Evolutionary conservation across 2,329 filamentous ascomycete species (phyloP), one percentile per base, ranked within the genome.

Genomic region (Exophiala dermatitidis): DNA sequence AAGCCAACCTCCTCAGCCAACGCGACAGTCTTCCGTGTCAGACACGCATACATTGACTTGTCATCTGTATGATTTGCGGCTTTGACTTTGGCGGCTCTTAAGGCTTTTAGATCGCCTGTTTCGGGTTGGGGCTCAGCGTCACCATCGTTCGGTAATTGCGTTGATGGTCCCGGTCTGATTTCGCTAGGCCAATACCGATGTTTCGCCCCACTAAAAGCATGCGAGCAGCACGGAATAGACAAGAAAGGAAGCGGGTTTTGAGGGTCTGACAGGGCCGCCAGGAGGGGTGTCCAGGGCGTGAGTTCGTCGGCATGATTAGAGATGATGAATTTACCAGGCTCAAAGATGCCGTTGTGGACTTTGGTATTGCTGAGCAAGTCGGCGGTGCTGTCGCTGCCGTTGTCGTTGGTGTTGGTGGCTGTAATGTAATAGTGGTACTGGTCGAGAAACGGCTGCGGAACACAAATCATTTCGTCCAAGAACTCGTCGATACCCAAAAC

Each of bases 291-390:
- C 93, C 93, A 98, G 0, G 88, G 82, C 0, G 93, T 98, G 9
- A 98, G 78, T 71, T 98, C 90, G 67, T 98, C 93, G 7, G 91
- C 91, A 68, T 98, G 93, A 66, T 98, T 98, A 46, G 90, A 95
- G 59, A 98, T 86, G 63, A 98, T 89, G 69, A 98, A 98, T 0
- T 89, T 94, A 30, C 82, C 82, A 10, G 69, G 67, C 0, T 81
- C 76, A 64, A 97, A 95, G 6, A 76, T 65, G 34, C 91, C 93
- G 57, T 67, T 63, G 43, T 71, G 68, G 5, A 64, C 28, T 33
- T 40, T 12, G 7, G 36, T 38, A 10, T 34, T 41, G 3, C 9
- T 12, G 6, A 46, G 33, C 8, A 36, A 49, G n/a, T 42, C 31
- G 29, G 29, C 29, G 12, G 49, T 26, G 2, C 19, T 19, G 2